phyloP scores from a whole-genome alignment of 2,329 filamentous ascomycete genomes.

The Pseudogymnoascus sp. region DNA sequence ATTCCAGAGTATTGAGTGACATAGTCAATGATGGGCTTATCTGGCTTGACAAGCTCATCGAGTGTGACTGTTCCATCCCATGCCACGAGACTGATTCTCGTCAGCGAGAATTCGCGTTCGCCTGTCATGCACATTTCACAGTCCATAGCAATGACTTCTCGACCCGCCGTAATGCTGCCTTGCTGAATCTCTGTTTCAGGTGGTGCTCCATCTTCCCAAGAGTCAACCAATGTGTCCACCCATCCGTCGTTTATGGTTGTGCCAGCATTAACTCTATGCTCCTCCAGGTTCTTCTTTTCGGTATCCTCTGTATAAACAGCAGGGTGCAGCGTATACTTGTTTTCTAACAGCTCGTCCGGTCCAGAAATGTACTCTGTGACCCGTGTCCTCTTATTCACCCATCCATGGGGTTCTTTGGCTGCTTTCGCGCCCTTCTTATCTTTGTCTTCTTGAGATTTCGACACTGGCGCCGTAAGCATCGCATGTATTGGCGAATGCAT shows the following conservation, averaged over 20 bases:
- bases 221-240: conserved; percentile 68
- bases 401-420: conserved; percentile 56
- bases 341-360: conserved; percentile 67
- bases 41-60: conserved; percentile 88
- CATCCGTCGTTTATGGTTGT: conserved; percentile 59
- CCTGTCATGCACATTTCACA: conserved; percentile 97
- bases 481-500: conserved; percentile 83
- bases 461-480: conserved; percentile 68
- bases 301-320: conserved; percentile 55
- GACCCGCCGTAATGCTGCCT: conserved; percentile 77
- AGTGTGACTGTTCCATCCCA: conserved; percentile 80
- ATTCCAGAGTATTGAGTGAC: conserved; percentile 87
- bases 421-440: conserved; percentile 52
- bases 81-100: conserved; percentile 75
- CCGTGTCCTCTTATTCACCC: conserved; percentile 69
- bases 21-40: conserved; percentile 84
- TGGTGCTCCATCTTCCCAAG: conserved; percentile 58
- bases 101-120: conserved; percentile 71
- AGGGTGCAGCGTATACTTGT: conserved; percentile 80
- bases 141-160: conserved; percentile 74
- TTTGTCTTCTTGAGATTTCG: conserved; percentile 63
- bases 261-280: conserved; percentile 43
- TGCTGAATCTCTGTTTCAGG: conserved; percentile 65
- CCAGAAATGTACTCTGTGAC: conserved; percentile 73
- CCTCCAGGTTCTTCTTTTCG: conserved; percentile 46